phyloP scores from a whole-genome alignment of 2,329 filamentous ascomycete species.

The Oidium heveae region DNA sequence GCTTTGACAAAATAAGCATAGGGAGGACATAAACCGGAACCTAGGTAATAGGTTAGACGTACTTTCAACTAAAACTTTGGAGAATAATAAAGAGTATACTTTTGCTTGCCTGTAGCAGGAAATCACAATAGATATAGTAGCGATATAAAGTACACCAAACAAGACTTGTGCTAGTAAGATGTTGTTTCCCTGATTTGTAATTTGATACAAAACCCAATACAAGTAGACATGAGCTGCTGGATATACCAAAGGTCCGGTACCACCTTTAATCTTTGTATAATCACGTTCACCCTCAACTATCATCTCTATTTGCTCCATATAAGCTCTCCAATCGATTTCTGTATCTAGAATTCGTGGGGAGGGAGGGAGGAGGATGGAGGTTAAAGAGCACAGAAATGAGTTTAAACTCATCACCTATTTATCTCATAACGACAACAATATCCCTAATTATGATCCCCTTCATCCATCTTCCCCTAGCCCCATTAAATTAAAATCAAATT shows the following conservation, averaged over 20 bases:
- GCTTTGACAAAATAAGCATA: constrained; percentile 67
- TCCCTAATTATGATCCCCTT: too few species aligned
- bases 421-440: too few species aligned
- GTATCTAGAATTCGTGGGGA: constrained; percentile 34
- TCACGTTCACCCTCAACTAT: constrained; percentile 67
- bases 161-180: constrained; percentile 62
- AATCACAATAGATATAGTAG: constrained; percentile 52
- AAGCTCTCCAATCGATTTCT: constrained; percentile 92
- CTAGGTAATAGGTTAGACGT: constrained; percentile 17
- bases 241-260: constrained; percentile 84
- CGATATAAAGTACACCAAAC: constrained; percentile 59
- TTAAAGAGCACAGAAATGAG: neutral
- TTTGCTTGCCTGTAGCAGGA: constrained; percentile 53
- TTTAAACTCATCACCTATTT: too few species aligned
- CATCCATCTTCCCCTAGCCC: too few species aligned
- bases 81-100: constrained; percentile 18
- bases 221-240: constrained; percentile 84
- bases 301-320: constrained; percentile 78
- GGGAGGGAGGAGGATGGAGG: neutral
- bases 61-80: neutral
- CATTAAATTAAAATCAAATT: too few species aligned
- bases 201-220: constrained; percentile 52
- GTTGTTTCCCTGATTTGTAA: constrained; percentile 53
- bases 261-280: constrained; percentile 64
- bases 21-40: constrained; percentile 71